A percentile compares a stretch with the other conserved stretches of the same genome.
These are phyloP conservation scores for Boletus eberwhitei DNA, from an alignment of 768 basidiomycete species.

Conservation along the genomic window DNA sequence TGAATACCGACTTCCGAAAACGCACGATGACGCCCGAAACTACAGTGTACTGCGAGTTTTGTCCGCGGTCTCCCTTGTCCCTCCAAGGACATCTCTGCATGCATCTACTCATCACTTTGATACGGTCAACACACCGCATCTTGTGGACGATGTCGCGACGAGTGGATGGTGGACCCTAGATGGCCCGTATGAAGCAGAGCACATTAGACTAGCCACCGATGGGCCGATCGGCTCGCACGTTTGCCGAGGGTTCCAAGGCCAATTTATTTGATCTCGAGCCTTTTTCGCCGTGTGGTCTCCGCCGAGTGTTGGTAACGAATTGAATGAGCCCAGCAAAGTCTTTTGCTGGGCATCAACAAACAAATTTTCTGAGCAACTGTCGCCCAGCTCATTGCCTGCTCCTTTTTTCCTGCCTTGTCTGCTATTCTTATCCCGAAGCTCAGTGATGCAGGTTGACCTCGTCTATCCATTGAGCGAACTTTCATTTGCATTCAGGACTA, in stretches of 20 bases:
- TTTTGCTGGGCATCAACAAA: neutral
- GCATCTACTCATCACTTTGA: neutral
- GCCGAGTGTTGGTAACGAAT: neutral
- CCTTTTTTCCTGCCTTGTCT: neutral
- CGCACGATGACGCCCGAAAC: neutral
- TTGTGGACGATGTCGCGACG: neutral
- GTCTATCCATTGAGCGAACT: neutral
- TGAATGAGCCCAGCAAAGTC: neutral
- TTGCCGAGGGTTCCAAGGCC: neutral
- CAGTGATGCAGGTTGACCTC: neutral
- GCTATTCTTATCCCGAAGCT: conserved; percentile 1
- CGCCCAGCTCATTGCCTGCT: neutral
- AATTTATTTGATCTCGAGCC: conserved; percentile 7
- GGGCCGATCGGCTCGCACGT: conserved; percentile 19
- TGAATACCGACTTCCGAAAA: neutral
- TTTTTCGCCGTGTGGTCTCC: conserved; percentile 25
- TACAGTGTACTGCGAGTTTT: neutral
- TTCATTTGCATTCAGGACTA: neutral
- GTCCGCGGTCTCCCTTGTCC: neutral
- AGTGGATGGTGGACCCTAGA: neutral
- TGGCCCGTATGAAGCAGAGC: neutral
- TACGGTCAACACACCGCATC: neutral
- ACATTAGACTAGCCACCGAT: conserved; percentile 9
- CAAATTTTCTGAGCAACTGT: neutral
- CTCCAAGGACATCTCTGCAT: neutral